These are phyloP conservation scores for Alternaria sp. DNA, from an alignment of 2,329 filamentous ascomycete species.

Conservation along the genomic window DNA sequence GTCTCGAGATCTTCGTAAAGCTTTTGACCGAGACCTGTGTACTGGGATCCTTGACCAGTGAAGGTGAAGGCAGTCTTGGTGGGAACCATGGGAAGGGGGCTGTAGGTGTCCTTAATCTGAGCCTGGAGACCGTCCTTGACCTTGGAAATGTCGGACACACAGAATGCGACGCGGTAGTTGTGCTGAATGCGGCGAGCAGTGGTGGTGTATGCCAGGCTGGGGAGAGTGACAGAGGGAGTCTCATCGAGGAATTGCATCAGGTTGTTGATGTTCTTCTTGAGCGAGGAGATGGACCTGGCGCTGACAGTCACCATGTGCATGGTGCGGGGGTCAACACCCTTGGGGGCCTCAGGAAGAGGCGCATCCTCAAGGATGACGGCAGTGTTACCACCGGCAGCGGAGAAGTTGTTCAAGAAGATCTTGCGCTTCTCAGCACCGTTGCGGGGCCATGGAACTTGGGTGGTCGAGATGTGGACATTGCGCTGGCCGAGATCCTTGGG, in stretches of 20 bases:
- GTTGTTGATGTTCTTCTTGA: slow-evolving; percentile 59
- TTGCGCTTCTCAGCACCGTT: slow-evolving; percentile 57
- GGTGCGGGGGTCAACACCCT: slow-evolving; percentile 52
- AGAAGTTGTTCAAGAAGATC: slow-evolving; percentile 62
- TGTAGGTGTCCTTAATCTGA: slow-evolving; percentile 58
- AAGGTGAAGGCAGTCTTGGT: slow-evolving; percentile 60
- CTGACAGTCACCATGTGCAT: slow-evolving; percentile 58
- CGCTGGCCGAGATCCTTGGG: slow-evolving; percentile 59
- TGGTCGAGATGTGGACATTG: slow-evolving; percentile 59
- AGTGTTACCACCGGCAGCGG: slow-evolving; percentile 61
- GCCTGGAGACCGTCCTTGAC: slow-evolving; percentile 54
- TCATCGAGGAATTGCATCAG: slow-evolving; percentile 55
- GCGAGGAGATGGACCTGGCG: slow-evolving; percentile 57
- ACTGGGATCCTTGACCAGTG: slow-evolving; percentile 61
- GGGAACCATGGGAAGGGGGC: slow-evolving; percentile 59
- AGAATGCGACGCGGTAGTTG: slow-evolving; percentile 59
- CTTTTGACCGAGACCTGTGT: slow-evolving; percentile 58
- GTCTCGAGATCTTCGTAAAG: slow-evolving; percentile 56
- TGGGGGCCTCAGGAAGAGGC: slow-evolving; percentile 51
- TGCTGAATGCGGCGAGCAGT: slow-evolving; percentile 61
- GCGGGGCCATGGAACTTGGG: slow-evolving; percentile 54
- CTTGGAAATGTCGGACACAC: slow-evolving; percentile 55
- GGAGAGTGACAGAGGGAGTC: slow-evolving; percentile 53
- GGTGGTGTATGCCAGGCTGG: slow-evolving; percentile 59
- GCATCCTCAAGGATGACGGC: slow-evolving; percentile 60